phyloP scores from a whole-genome alignment of 1,284 basidiomycete genomes.

The Leccinum insolens region DNA sequence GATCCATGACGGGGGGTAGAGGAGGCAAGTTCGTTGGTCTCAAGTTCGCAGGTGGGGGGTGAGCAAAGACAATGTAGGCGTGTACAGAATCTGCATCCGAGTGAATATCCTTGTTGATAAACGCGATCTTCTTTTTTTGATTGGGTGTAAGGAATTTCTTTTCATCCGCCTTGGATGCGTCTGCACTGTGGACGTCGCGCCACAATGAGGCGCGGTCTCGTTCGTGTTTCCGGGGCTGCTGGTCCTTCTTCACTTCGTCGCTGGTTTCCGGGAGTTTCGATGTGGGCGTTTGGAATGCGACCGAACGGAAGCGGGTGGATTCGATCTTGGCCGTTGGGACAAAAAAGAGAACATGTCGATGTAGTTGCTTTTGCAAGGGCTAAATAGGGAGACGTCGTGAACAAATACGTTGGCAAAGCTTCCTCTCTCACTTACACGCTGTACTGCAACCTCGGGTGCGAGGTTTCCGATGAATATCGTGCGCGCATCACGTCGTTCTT shows the following conservation, averaged over 20 bases:
- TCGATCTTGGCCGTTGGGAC: conserved; percentile 80
- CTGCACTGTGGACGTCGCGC: conserved; percentile 55
- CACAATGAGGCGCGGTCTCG: conserved; percentile 69
- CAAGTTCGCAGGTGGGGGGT: conserved; percentile 50
- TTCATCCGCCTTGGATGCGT: conserved; percentile 49
- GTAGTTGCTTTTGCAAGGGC: conserved; percentile 68
- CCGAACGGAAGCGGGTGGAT: conserved; percentile 88
- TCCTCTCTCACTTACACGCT: conserved; percentile 54
- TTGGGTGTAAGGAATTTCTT: conserved; percentile 76
- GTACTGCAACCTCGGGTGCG: conserved; percentile 73
- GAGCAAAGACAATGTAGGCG: conserved; percentile 88
- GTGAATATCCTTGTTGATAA: conserved; percentile 91
- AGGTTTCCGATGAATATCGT: conserved; percentile 97
- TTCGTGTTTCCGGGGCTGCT: conserved; percentile 51
- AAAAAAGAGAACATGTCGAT: conserved; percentile 70
- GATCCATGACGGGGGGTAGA: conserved; percentile 57
- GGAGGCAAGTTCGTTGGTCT: conserved; percentile 61
- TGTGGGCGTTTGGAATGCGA: conserved; percentile 84
- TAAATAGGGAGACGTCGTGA: conserved; percentile 30
- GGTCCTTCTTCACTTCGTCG: conserved; percentile 33
- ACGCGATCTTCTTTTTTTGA: conserved; percentile 94
- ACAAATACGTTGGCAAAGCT: conserved; percentile 1
- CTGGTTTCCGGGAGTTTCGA: conserved; percentile 55
- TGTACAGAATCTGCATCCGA: conserved; percentile 70
- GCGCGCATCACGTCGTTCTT: conserved; percentile 72